These are phyloP conservation scores for Exobasidium rhododendri DNA, from an alignment of 1,284 basidiomycete genomes.

Conservation along the genomic window DNA sequence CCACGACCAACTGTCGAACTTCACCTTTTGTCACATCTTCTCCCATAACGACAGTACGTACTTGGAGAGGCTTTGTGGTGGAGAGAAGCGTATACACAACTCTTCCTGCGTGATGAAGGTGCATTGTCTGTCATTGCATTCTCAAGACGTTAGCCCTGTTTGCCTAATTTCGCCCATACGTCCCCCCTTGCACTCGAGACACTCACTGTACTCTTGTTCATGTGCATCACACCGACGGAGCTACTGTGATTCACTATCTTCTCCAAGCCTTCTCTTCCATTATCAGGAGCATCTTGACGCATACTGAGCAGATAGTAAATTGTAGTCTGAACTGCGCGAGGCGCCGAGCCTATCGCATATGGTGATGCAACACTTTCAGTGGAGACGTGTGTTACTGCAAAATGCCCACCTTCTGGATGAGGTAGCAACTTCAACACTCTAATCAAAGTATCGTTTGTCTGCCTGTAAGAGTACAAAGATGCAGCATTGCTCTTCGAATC, in stretches of 20 bases:
- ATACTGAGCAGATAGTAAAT: conserved; percentile 32
- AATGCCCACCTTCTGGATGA: conserved; percentile 30
- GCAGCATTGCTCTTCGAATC: no score
- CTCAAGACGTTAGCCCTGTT: no score
- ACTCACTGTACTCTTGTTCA: conserved; percentile 22
- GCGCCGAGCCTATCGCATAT: conserved; percentile 20
- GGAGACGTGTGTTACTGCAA: conserved; percentile 24
- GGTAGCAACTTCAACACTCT: neutral
- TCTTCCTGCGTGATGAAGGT: conserved; percentile 32
- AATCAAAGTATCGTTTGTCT: conserved; percentile 1
- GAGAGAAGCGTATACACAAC: conserved; percentile 36
- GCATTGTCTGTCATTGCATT: conserved; percentile 28
- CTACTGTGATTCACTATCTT: conserved; percentile 14
- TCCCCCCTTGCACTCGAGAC: no score
- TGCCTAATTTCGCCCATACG: no score
- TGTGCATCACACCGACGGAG: conserved; percentile 26
- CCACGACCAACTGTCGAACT: conserved; percentile 33
- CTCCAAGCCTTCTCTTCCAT: conserved; percentile 13
- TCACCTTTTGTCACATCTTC: conserved; percentile 27
- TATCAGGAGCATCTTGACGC: conserved; percentile 23
- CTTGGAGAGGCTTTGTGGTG: conserved; percentile 26
- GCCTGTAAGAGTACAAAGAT: neutral
- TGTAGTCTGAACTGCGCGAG: conserved; percentile 25
- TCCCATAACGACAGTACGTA: conserved; percentile 30
- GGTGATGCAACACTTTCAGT: conserved; percentile 24